Evolutionary conservation across 2,329 filamentous ascomycete species (phyloP), one percentile per base, ranked within the genome.

Genomic region (Fusarium vanettenii): DNA sequence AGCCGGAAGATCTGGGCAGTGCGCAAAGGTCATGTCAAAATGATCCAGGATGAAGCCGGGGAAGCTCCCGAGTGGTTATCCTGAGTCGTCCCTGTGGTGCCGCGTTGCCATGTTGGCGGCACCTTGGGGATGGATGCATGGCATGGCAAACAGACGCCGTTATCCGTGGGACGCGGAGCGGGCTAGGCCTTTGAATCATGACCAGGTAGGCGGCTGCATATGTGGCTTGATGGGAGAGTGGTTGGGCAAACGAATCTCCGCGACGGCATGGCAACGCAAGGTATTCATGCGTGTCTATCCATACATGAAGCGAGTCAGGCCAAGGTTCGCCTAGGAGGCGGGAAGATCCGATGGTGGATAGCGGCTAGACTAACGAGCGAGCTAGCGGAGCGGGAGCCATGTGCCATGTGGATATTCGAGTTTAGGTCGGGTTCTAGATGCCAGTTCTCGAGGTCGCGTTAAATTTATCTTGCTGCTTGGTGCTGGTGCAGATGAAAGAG

Each of bases 51-150:
- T 59, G 55, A 60, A 68, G 27, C 39, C 60, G 48, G 67, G 67
- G 61, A 72, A 64, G 67, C 67, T 71, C 71, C 70, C 71, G 73
- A 74, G 61, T 74, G 73, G 70, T 45, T 55, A 60, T 41, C 50
- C 64, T 64, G 43, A 27, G 45, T 71, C 29, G 22, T 35, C 31
- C 39, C 48, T 20, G 50, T 61, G 59, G 50, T 57, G 73, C 60
- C 43, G 73, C 64, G 56, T 73, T 65, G 70, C 59, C 67, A 65
- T 71, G 56, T 31, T 43, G 31, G 60, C 48, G 60, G 48, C 62
- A 31, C 29, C 25, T 45, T 22, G 20, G 37, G 35, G 35, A 60
- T 60, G 63, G 45, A 50, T 50, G 45, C 45, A 50, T 50, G 45
- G 45, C 20, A 55, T 31, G 37, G 64, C 35, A 39, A 59, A 41